phyloP scores from a whole-genome alignment of 257 asterid species.

The Echium plantagineum region DNA sequence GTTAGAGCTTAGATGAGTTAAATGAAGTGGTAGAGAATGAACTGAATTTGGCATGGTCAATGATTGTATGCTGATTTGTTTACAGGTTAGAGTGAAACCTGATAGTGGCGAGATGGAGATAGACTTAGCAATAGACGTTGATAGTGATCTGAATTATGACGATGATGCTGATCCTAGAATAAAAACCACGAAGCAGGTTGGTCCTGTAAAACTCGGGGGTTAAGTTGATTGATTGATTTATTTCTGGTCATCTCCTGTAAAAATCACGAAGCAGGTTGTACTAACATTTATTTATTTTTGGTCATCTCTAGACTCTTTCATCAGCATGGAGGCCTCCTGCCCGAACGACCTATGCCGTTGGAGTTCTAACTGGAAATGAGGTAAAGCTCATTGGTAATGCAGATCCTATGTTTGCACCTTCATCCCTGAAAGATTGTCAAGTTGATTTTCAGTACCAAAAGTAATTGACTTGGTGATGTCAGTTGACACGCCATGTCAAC shows the following conservation, averaged over 20 bases:
- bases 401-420: slow-evolving; percentile 4
- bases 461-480: neutral
- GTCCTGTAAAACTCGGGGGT: neutral
- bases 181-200: slow-evolving; percentile 52
- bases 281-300: slow-evolving; percentile 9
- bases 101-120: slow-evolving; percentile 51
- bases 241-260: no score
- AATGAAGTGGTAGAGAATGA: neutral
- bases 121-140: slow-evolving; percentile 56
- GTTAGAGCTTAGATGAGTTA: neutral
- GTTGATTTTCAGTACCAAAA: neutral
- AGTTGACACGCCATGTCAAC: neutral
- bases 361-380: slow-evolving; percentile 59
- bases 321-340: slow-evolving; percentile 48
- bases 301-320: slow-evolving; percentile 43
- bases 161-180: slow-evolving; percentile 26
- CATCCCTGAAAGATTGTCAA: neutral
- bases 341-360: slow-evolving; percentile 46
- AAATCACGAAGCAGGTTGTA: no score
- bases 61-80: slow-evolving; percentile 6
- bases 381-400: slow-evolving; percentile 24
- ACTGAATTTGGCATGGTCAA: neutral
- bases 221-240: no score
- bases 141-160: slow-evolving; percentile 52
- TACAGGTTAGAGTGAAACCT: slow-evolving; percentile 74